A percentile compares a stretch with the other conserved stretches of the same genome.
These are phyloP conservation scores for Chenopodium album DNA, from an alignment of 148 eudicot genomes.

Conservation along the genomic window DNA sequence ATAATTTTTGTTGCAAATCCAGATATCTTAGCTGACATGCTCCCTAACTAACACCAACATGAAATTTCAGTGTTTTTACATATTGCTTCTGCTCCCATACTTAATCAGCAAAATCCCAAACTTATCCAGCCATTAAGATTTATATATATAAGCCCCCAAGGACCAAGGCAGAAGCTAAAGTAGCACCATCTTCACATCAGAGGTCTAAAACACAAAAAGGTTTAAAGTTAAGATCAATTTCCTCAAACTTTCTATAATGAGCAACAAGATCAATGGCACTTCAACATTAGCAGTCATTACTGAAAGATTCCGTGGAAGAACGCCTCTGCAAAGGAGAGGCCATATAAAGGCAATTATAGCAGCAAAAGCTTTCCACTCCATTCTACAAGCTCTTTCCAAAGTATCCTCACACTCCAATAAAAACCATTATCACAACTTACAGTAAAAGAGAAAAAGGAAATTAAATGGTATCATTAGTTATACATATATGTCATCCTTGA, in stretches of 20 bases:
- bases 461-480: background rate
- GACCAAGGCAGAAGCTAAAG: constrained; percentile 2
- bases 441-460: background rate
- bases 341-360: constrained; percentile 51
- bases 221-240: constrained; percentile 9
- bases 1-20: background rate
- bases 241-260: constrained; percentile 24
- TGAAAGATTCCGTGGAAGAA: constrained; percentile 26
- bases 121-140: background rate
- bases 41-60: constrained; percentile 13
- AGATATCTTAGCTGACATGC: constrained; percentile 16
- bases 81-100: background rate
- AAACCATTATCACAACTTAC: background rate
- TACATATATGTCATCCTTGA: background rate
- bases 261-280: constrained; percentile 21
- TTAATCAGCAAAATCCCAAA: background rate
- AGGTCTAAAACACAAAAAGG: background rate
- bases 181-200: constrained; percentile 3
- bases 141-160: constrained; percentile 11
- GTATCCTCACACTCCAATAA: constrained; percentile 13
- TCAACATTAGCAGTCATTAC: constrained; percentile 19
- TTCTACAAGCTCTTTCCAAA: constrained; percentile 26
- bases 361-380: constrained; percentile 42
- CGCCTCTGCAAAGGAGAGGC: constrained; percentile 53
- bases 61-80: constrained; percentile 10